A percentile compares a stretch with the other conserved stretches of the same genome.
Conservation (phyloP, 345 rosid species). For the Crucihimalaya himalaica region DNA sequence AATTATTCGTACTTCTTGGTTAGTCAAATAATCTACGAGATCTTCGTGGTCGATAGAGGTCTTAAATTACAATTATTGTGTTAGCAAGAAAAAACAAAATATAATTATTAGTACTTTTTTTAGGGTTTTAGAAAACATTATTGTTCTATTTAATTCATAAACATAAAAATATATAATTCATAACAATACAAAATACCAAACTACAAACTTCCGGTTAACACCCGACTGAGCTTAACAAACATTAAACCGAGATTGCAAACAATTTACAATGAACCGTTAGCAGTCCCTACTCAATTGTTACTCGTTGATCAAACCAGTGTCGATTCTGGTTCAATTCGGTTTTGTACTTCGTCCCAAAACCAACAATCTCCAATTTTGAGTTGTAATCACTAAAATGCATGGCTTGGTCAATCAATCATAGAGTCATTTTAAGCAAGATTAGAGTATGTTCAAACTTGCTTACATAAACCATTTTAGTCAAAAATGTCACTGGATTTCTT, state of each 20-base stretch:
- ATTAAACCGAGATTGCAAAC: neutral
- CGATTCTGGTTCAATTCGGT: neutral
- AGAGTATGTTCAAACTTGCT: too few relatives aligned
- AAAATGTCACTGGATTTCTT: too few relatives aligned
- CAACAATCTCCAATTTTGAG: neutral
- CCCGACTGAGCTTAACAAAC: neutral
- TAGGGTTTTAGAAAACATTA: neutral
- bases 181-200: too few relatives aligned
- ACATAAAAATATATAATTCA: neutral
- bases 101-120: neutral
- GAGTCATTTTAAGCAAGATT: too few relatives aligned
- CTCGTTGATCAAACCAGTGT: neutral
- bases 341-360: neutral
- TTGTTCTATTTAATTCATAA: too few relatives aligned
- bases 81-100: neutral
- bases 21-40: constrained; percentile 43
- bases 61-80: neutral
- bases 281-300: neutral
- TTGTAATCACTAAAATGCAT: neutral
- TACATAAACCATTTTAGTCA: too few relatives aligned
- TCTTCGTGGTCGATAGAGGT: constrained; percentile 37
- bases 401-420: too few relatives aligned
- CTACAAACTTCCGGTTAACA: neutral
- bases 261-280: neutral
- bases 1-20: constrained; percentile 37